These are phyloP conservation scores for Boletus tomentosulus DNA, from an alignment of 768 basidiomycete species.

Conservation along the genomic window DNA sequence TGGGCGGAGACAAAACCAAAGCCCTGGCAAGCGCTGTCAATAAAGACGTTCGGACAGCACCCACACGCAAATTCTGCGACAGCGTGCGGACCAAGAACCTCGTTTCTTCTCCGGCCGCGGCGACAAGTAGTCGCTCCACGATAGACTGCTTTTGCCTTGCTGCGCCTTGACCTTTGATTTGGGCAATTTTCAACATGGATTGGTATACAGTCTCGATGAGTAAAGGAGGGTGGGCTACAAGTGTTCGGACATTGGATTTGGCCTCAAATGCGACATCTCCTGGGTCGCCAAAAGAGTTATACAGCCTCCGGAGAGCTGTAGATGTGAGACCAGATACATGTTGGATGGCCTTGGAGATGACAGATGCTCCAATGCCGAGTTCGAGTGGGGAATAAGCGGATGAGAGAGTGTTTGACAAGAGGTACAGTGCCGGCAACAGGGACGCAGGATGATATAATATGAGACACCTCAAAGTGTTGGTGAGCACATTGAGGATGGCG, in stretches of 20 bases:
- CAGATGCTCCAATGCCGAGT: slow-evolving; percentile 63
- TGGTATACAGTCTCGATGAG: slow-evolving; percentile 63
- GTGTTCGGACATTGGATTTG: slow-evolving; percentile 68
- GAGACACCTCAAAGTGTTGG: slow-evolving; percentile 72
- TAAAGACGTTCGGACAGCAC: slow-evolving; percentile 81
- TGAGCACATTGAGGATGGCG: slow-evolving; percentile 60
- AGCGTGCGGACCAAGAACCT: slow-evolving; percentile 77
- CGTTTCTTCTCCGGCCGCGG: slow-evolving; percentile 84
- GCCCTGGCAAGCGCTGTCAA: slow-evolving; percentile 78
- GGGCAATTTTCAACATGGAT: slow-evolving; percentile 61
- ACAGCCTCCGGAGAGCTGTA: slow-evolving; percentile 56
- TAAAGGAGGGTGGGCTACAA: slow-evolving; percentile 68
- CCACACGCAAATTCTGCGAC: slow-evolving; percentile 75
- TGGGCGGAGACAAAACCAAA: slow-evolving; percentile 55
- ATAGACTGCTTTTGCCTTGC: slow-evolving; percentile 71
- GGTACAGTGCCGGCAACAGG: slow-evolving; percentile 72
- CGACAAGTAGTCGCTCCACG: slow-evolving; percentile 77
- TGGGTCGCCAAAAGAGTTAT: slow-evolving; percentile 73
- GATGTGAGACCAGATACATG: slow-evolving; percentile 64
- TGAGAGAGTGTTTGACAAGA: slow-evolving; percentile 75
- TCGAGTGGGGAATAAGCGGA: slow-evolving; percentile 72
- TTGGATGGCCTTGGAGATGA: slow-evolving; percentile 68
- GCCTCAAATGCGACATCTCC: slow-evolving; percentile 89
- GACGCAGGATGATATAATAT: slow-evolving; percentile 61
- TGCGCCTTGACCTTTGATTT: slow-evolving; percentile 70